Evolutionary conservation across 2,329 filamentous ascomycete species (phyloP).

Genomic region (Colletotrichum liriopes): DNA sequence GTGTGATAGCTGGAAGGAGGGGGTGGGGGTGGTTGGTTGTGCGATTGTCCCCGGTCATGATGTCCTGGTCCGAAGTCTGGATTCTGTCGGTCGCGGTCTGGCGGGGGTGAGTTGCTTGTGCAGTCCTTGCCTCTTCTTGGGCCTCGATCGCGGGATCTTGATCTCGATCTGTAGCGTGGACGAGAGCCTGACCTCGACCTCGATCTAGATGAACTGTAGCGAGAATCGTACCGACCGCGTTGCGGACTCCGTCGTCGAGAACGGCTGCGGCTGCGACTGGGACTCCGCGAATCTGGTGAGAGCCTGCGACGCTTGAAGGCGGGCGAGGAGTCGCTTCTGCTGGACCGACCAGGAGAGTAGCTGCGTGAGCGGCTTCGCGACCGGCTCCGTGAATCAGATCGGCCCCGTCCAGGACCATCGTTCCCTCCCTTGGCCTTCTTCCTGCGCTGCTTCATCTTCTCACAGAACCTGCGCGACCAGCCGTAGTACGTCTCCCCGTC

Average conservation of each 20-base stretch:
- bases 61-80: slow-evolving; percentile 20
- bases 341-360: slow-evolving; percentile 46
- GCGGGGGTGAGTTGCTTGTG: slow-evolving; percentile 26
- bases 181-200: slow-evolving; percentile 44
- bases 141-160: slow-evolving; percentile 44
- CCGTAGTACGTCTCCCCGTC: slow-evolving; percentile 87
- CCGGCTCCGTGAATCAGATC: slow-evolving; percentile 52
- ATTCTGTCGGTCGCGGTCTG: slow-evolving; percentile 25
- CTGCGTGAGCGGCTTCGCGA: slow-evolving; percentile 52
- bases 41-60: slow-evolving; percentile 9
- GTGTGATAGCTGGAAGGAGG: slow-evolving; percentile 46
- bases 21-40: slow-evolving; percentile 46
- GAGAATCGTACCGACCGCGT: slow-evolving; percentile 43
- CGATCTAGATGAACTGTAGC: slow-evolving; percentile 48
- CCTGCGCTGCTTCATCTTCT: slow-evolving; percentile 80
- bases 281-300: slow-evolving; percentile 52
- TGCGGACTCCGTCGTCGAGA: slow-evolving; percentile 43
- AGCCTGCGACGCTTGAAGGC: slow-evolving; percentile 58
- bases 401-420: slow-evolving; percentile 50
- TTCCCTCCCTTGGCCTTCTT: slow-evolving; percentile 50
- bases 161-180: slow-evolving; percentile 37
- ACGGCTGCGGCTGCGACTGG: slow-evolving; percentile 51
- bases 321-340: slow-evolving; percentile 54
- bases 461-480: slow-evolving; percentile 86
- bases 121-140: slow-evolving; percentile 27